These are phyloP conservation scores for Monosporascus cannonballus DNA, from an alignment of 2,329 filamentous ascomycete species.

Conservation along the genomic window DNA sequence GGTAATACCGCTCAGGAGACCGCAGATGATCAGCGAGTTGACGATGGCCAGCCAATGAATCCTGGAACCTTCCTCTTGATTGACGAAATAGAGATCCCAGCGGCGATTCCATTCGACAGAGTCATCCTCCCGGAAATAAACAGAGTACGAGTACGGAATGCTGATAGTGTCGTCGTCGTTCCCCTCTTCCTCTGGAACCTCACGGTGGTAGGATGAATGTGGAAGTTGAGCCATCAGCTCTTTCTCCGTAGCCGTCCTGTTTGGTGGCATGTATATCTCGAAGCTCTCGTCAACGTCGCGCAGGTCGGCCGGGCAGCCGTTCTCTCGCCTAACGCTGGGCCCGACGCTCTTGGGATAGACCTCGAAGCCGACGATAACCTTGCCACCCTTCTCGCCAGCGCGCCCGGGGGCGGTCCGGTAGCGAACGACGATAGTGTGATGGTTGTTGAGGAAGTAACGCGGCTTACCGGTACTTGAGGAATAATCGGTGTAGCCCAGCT, in stretches of 20 bases:
- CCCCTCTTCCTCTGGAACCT: conserved; percentile 45
- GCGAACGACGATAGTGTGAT: conserved; percentile 77
- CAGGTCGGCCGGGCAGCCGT: conserved; percentile 64
- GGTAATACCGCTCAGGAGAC: conserved; percentile 70
- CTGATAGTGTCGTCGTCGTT: conserved; percentile 61
- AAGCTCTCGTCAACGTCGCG: conserved; percentile 58
- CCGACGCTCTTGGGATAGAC: conserved; percentile 83
- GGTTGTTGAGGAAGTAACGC: conserved; percentile 77
- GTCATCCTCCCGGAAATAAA: conserved; percentile 81
- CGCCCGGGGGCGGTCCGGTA: conserved; percentile 66
- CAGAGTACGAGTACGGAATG: conserved; percentile 82
- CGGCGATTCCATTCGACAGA: conserved; percentile 75
- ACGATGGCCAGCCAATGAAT: conserved; percentile 87
- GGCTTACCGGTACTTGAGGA: conserved; percentile 52
- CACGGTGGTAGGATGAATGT: conserved; percentile 53
- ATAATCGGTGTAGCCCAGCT: conserved; percentile 71
- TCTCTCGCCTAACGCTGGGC: conserved; percentile 50
- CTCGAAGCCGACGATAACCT: conserved; percentile 83
- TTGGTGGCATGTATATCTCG: conserved; percentile 61
- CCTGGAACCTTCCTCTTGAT: conserved; percentile 73
- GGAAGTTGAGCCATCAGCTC: conserved; percentile 41
- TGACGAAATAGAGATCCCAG: conserved; percentile 87
- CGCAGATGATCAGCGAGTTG: conserved; percentile 80
- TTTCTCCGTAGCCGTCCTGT: conserved; percentile 41
- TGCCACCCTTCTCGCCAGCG: conserved; percentile 63